Conservation (phyloP, 2,329 filamentous ascomycete species). For the Pseudogymnoascus sp. region DNA sequence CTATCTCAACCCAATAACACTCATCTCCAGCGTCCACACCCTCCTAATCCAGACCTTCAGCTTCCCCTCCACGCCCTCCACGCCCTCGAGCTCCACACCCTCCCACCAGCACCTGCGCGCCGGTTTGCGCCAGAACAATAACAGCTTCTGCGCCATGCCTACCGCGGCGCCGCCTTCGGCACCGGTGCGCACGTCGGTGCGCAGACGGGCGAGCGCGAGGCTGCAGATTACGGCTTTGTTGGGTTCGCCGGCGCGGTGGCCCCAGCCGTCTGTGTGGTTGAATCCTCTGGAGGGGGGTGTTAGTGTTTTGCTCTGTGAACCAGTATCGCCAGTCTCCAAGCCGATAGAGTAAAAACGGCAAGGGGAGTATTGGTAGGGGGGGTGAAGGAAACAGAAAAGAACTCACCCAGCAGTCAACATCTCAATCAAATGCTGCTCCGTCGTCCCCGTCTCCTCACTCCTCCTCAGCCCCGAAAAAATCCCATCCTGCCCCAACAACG, state of each 20-base stretch:
- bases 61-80: slow-evolving; percentile 84
- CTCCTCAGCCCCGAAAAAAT: slow-evolving; percentile 94
- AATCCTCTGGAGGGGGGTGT: slow-evolving; percentile 61
- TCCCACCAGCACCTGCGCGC: slow-evolving; percentile 98
- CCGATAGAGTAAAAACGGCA: too few species aligned
- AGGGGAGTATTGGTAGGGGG: too few species aligned
- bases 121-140: slow-evolving; percentile 97
- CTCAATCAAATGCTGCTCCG: slow-evolving; percentile 96
- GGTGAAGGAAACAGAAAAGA: background rate
- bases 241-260: slow-evolving; percentile 92
- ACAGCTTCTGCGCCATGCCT: slow-evolving; percentile 95
- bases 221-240: slow-evolving; percentile 99
- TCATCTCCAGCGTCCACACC: slow-evolving; percentile 99
- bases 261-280: slow-evolving; percentile 92
- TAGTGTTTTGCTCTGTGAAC: slow-evolving; percentile 6
- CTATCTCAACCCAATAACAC: slow-evolving; percentile 76
- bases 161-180: slow-evolving; percentile 72
- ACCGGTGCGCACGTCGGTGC: slow-evolving; percentile 83
- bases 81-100: slow-evolving; percentile 80
- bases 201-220: slow-evolving; percentile 82
- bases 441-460: slow-evolving; percentile 92
- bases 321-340: too few species aligned
- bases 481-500: slow-evolving; percentile 80
- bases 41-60: slow-evolving; percentile 97
- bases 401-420: slow-evolving; percentile 96